These are phyloP conservation scores for Flaveria floridana DNA, from an alignment of 140 eudicot genomes.

Conservation along the genomic window DNA sequence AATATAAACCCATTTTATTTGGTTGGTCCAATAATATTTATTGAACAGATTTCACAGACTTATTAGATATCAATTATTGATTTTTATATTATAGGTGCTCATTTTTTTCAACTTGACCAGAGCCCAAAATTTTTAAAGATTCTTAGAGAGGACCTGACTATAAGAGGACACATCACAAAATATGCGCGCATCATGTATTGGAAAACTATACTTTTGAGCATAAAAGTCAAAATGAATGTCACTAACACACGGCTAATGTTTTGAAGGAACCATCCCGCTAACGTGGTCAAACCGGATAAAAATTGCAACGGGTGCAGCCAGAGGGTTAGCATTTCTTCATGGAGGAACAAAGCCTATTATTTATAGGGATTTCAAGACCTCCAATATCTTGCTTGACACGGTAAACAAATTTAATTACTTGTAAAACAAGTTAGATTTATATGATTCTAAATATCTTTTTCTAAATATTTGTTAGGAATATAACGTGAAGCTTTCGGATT, in stretches of 20 bases:
- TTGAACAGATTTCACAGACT: too few relatives aligned
- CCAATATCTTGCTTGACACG: constrained; percentile 87
- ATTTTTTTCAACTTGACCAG: too few relatives aligned
- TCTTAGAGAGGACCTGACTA: too few relatives aligned
- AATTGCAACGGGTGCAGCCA: constrained; percentile 96
- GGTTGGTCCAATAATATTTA: too few relatives aligned
- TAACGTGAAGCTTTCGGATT: constrained; percentile 91
- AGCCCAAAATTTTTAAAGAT: too few relatives aligned
- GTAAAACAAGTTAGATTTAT: background rate
- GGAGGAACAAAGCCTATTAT: constrained; percentile 90
- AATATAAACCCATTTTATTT: too few relatives aligned
- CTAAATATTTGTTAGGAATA: constrained; percentile 53
- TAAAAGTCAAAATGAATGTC: constrained; percentile 9
- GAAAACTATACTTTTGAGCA: background rate
- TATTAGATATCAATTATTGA: too few relatives aligned
- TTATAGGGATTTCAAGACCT: constrained; percentile 93
- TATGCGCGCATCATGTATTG: too few relatives aligned
- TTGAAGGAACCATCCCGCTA: constrained; percentile 86
- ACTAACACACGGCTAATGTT: constrained; percentile 29
- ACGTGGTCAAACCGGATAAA: constrained; percentile 92
- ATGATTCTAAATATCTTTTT: background rate
- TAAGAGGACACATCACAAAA: background rate
- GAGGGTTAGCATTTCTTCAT: constrained; percentile 90
- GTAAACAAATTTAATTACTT: constrained; percentile 31
- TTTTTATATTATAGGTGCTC: too few relatives aligned